Evolutionary conservation across 1,284 basidiomycete genomes (phyloP), one percentile per base, ranked within the genome.

Genomic region (Puccinia horiana): DNA sequence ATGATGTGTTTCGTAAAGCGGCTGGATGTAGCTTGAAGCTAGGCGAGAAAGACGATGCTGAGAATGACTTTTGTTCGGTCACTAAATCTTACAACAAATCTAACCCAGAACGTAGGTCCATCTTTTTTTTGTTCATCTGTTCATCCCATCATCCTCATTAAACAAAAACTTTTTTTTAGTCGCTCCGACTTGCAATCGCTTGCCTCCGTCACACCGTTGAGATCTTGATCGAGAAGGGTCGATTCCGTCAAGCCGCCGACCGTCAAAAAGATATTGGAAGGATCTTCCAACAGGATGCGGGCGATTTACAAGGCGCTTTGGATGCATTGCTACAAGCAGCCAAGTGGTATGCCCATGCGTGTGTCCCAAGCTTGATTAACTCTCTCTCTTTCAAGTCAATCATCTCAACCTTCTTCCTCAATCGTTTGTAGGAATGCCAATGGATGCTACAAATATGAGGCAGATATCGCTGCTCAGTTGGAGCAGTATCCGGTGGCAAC

Each of bases 331-430:
- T 94, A 86, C 90, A 93, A 75, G 96, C 97, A 11, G 96, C 92
- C n/a, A 94, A 97, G 69, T 98, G 96, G 95, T 99, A 98, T 88
- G 95, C 97, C 6, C 91, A 91, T 85, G 96, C 96, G 95, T 97
- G 87, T 87, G 93, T 90, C 32, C 58, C 29, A 29, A 4, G 4
- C 58, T 32, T 18, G 8, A 58, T 52, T 82, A 74, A 49, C 82
- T 47, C 70, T 83, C 84, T 72, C 84, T 65, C 26, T 82, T 70
- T 49, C 20, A 47, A 18, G 47, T 58, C 44, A 63, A 84, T 37
- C 42, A 12, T 63, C 32, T 69, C 26, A 14, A 29, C 16, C 37
- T 29, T 42, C 29, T 29, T 29, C 0, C 2, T 35, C 23, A 32
- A 40, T 58, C 56, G 18, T 40, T 12, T 54, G 23, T 83, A 97